Evolutionary conservation across 805 yeast species (phyloP), one percentile per base, ranked within the genome.

Genomic region (Lipomyces spencermartinsiae): DNA sequence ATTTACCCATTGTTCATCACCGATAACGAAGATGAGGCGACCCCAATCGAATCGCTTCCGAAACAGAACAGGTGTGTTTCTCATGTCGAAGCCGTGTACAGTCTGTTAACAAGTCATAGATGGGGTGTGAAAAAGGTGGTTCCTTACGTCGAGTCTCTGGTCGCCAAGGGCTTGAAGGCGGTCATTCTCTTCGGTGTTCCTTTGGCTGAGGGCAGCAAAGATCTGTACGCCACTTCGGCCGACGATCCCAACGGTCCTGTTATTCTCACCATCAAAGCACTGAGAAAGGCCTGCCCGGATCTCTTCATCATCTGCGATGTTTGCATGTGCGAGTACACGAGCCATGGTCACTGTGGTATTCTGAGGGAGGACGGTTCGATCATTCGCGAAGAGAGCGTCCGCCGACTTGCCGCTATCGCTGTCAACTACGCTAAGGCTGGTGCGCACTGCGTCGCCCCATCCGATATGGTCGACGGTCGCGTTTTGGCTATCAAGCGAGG

Each of bases 221-320:
- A 95, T 78, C 83, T 85, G 6, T 83, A 82, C 43, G 99, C 97
- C 8, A 86, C 97, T 1, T 86, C 92, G 58, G 99, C 99, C 1
- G 98, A 95, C 78, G 97, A 93, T 78, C 97, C 97, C 51, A 85
- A 91, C 43, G 98, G 98, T 0, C 98, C 99, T 1, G 98, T 95
- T 1, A 93, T 95, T 72, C 84, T 79, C 69, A 90, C 94, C 25
- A 89, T 91, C 74, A 89, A 87, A 76, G 82, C 85, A 1, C 83
- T 95, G 64, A 84, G 84, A 68, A 71, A 79, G 57, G 80, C 85
- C 16, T 93, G 91, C 81, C 98, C 99, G 4, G 89, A 86, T 34
- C 83, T 95, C 67, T 94, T 89, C 78, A 86, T 95, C 71, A 87
- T 93, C 85, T 91, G 97, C 76, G 99, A 95, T 77, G 98, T 94